Evolutionary conservation across 805 yeast genomes (phyloP).

Genomic region (Barnettozyma botsteinii): DNA sequence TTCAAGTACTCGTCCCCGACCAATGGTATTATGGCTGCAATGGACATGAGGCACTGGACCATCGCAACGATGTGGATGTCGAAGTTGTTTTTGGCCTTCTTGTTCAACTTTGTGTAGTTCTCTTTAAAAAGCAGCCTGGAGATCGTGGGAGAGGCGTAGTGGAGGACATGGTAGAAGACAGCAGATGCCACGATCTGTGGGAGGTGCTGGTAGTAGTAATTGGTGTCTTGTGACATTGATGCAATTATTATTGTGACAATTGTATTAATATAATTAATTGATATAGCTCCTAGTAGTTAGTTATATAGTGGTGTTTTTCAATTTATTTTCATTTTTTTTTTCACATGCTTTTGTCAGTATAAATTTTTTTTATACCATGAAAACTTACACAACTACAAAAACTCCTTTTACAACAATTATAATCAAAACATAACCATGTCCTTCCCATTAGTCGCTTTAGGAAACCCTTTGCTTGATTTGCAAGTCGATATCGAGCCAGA

Average conservation of each 20-base stretch:
- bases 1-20: constrained; percentile 47
- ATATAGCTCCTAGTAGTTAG: no score
- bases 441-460: constrained; percentile 73
- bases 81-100: constrained; percentile 58
- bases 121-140: constrained; percentile 46
- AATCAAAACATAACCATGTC: constrained; percentile 36
- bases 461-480: constrained; percentile 87
- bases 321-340: not conserved
- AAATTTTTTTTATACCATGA: not conserved
- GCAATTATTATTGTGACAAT: no score
- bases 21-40: constrained; percentile 56
- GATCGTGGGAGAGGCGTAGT: constrained; percentile 45
- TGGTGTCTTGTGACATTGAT: not conserved
- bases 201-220: constrained; percentile 46
- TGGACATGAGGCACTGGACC: constrained; percentile 71
- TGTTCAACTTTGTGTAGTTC: constrained; percentile 43
- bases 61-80: constrained; percentile 89
- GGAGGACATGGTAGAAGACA: constrained; percentile 52
- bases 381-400: no score
- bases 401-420: no score
- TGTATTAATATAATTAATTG: no score
- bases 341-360: constrained; percentile 14
- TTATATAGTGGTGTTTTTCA: no score
- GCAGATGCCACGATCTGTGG: constrained; percentile 69
- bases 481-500: constrained; percentile 68